Conservation (phyloP, 2,329 filamentous ascomycete genomes). For the Fusarium annulatum region DNA sequence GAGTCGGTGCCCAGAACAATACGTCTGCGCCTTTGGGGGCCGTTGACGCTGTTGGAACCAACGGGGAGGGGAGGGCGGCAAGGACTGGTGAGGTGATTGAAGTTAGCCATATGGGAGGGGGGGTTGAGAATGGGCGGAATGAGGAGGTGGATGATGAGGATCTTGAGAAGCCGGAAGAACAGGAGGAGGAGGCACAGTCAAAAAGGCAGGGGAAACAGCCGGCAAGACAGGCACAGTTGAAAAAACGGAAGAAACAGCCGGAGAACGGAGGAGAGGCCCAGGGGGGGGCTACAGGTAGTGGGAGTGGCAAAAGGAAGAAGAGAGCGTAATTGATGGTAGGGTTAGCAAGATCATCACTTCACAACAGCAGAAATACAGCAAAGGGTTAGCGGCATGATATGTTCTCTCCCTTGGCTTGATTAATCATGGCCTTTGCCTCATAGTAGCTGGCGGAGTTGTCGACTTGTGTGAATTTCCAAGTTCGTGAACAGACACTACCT, state of each 20-base stretch:
- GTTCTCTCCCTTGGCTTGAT: background rate
- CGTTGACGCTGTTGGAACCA: background rate
- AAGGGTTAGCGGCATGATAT: background rate
- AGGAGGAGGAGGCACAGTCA: too few species aligned
- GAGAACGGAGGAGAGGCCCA: background rate
- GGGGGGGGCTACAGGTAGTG: background rate
- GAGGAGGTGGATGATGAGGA: background rate
- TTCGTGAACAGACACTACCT: background rate
- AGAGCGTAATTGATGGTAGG: background rate
- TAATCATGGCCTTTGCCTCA: background rate
- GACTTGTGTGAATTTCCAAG: background rate
- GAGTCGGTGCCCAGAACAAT: background rate
- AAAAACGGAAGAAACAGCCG: too few species aligned
- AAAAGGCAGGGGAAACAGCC: too few species aligned
- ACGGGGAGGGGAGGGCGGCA: rapidly evolving
- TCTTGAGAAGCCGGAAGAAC: background rate
- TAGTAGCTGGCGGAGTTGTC: rapidly evolving
- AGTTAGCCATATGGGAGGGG: background rate
- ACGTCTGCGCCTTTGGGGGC: background rate
- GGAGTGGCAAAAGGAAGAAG: background rate
- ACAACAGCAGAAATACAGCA: background rate
- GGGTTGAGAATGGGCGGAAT: too few species aligned
- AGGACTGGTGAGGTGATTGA: too few species aligned
- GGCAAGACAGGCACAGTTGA: too few species aligned
- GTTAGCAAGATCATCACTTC: too few species aligned